These are phyloP conservation scores for Didymellaceae sp. DNA, from an alignment of 2,329 filamentous ascomycete species.

Conservation along the genomic window DNA sequence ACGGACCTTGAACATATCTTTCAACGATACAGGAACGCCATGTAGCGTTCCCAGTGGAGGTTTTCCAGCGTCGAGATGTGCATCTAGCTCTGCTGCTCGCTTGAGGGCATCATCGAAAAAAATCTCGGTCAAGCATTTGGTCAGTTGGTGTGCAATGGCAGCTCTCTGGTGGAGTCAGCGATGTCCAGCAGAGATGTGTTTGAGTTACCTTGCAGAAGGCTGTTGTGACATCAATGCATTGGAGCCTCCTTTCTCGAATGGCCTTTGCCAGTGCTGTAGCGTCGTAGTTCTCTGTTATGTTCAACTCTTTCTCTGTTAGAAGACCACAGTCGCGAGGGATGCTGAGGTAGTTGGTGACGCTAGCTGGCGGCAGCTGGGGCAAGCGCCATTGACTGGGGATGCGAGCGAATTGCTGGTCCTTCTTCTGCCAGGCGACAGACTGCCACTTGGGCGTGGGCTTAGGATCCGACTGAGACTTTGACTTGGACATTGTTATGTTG, in stretches of 20 bases:
- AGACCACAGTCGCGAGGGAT: slow-evolving; percentile 62
- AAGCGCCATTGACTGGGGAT: slow-evolving; percentile 57
- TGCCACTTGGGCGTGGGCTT: slow-evolving; percentile 45
- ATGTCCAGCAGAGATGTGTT: background rate
- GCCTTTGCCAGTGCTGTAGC: slow-evolving; percentile 49
- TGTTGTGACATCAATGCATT: slow-evolving; percentile 46
- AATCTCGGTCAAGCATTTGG: slow-evolving; percentile 52
- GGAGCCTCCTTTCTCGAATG: slow-evolving; percentile 45
- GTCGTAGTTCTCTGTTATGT: slow-evolving; percentile 63
- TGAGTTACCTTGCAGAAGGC: slow-evolving; percentile 53
- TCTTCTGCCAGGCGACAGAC: slow-evolving; percentile 51
- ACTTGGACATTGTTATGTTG: slow-evolving; percentile 22
- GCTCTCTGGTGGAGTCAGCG: slow-evolving; percentile 44
- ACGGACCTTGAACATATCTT: slow-evolving; percentile 58
- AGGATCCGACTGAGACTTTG: slow-evolving; percentile 11
- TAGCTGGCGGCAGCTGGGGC: slow-evolving; percentile 23
- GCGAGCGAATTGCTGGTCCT: slow-evolving; percentile 48
- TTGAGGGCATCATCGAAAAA: slow-evolving; percentile 46
- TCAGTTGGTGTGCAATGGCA: slow-evolving; percentile 55
- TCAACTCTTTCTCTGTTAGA: slow-evolving; percentile 57
- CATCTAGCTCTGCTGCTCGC: slow-evolving; percentile 48
- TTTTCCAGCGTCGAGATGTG: slow-evolving; percentile 47
- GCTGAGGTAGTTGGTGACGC: slow-evolving; percentile 47
- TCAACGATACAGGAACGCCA: slow-evolving; percentile 56
- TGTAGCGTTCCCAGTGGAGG: slow-evolving; percentile 55